Evolutionary conservation across 2,329 filamentous ascomycete genomes (phyloP), one percentile per base, ranked within the genome.

Genomic region (Fusarium sp.): DNA sequence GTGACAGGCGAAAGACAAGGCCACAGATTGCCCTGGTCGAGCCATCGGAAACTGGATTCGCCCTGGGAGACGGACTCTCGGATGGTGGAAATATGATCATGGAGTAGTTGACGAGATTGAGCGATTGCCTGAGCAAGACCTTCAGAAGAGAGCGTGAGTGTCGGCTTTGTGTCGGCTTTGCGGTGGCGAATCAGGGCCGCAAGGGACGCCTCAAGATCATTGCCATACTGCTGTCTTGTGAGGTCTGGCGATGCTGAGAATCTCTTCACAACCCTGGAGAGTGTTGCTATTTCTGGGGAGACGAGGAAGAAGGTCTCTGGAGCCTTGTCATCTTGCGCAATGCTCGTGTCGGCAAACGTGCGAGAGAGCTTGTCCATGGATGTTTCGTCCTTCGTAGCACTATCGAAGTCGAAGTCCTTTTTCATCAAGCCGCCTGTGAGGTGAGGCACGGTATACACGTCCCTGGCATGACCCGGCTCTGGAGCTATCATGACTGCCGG

Each of bases 1-100:
- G 85, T 80, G 0, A 84, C 64, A 0, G 80, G 81, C 0, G 85
- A 87, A 3, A 86, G 69, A 2, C 80, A 82, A 0, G 89, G 89
- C 85, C 86, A 88, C 0, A 89, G 77, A 0, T 82, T 78, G 0
- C 82, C 85, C 2, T 8, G 0, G 74, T 79, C 67, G 0, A 89
- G 82, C 87, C 87, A 89, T 5, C 4, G 1, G 9, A 18, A 58
- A 8, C 20, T 52, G 1, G 24, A 2, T 1, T 43, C 43, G 9
- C 16, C 27, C 0, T 24, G 3, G 0, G 41, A 63, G 10, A 74
- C 9, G 1, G 3, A 54, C 0, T 11, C 13, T 1, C 45, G 31
- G 0, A 76, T 72, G 6, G 11, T 16, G 0, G 50, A 10, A 2
- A 35, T 8, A 13, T 63, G 27, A 0, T 54, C 8, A 5, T 29